These are phyloP conservation scores for Irpex sp. DNA, from an alignment of 1,284 basidiomycete species.

Conservation along the genomic window DNA sequence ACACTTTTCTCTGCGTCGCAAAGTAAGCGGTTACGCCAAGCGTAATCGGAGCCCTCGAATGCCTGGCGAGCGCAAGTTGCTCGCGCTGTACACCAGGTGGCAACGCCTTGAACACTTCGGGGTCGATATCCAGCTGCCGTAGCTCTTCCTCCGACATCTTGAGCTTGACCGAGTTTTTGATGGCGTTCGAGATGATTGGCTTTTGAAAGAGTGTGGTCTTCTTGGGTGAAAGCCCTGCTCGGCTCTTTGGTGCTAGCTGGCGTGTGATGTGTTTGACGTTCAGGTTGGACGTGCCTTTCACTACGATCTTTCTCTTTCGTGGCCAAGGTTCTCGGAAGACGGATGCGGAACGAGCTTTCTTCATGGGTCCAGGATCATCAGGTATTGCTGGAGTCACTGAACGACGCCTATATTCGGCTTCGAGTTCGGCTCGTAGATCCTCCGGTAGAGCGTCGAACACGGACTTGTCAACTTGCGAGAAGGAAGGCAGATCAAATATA, in stretches of 20 bases:
- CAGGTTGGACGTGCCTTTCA: constrained; percentile 24
- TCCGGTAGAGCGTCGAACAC: constrained; percentile 72
- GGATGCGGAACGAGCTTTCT: constrained; percentile 14
- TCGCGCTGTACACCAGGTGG: constrained; percentile 71
- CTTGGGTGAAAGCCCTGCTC: constrained; percentile 39
- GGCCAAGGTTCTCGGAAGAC: constrained; percentile 10
- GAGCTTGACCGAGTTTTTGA: constrained; percentile 9
- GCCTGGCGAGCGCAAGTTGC: constrained; percentile 57
- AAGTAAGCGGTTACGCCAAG: constrained; percentile 3
- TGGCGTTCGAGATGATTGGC: constrained; percentile 17
- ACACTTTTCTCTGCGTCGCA: constrained; percentile 30
- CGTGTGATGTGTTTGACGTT: constrained; percentile 57
- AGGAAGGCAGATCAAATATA: constrained; percentile 49
- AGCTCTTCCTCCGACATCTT: constrained; percentile 46
- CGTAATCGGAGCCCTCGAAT: constrained; percentile 36
- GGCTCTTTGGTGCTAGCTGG: constrained; percentile 54
- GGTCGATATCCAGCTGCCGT: constrained; percentile 63
- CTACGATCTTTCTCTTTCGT: constrained; percentile 28
- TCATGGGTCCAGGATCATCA: constrained; percentile 12
- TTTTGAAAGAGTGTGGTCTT: constrained; percentile 39
- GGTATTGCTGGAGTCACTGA: constrained; percentile 28
- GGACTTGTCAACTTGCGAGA: constrained; percentile 72
- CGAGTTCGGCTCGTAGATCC: constrained; percentile 68
- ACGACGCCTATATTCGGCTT: constrained; percentile 60
- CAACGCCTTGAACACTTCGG: constrained; percentile 61